These are phyloP conservation scores for Cryphonectria japonica DNA, from an alignment of 2,329 filamentous ascomycete species.

Conservation along the genomic window DNA sequence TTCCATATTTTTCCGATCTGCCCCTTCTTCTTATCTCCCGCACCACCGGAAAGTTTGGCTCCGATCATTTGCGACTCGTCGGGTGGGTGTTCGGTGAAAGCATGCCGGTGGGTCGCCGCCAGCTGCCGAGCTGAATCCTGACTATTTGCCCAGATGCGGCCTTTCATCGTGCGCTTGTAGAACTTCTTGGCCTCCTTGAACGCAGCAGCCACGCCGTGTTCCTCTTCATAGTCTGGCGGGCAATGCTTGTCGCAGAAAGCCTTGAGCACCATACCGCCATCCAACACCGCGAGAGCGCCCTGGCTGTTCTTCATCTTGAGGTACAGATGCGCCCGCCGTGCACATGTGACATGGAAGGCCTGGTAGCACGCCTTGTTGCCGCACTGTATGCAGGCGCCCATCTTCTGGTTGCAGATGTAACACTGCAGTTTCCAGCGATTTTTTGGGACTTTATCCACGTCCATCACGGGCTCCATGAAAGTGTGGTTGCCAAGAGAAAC, in stretches of 20 bases:
- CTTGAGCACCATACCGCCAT: constrained; percentile 82
- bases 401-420: constrained; percentile 95
- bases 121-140: constrained; percentile 81
- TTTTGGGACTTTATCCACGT: constrained; percentile 96
- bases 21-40: constrained; percentile 75
- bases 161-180: constrained; percentile 88
- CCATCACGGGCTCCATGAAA: constrained; percentile 98
- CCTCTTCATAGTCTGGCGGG: constrained; percentile 82
- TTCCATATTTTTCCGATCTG: constrained; percentile 79
- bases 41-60: constrained; percentile 74
- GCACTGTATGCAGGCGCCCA: constrained; percentile 98
- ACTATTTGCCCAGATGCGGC: constrained; percentile 89
- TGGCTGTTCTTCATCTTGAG: constrained; percentile 96
- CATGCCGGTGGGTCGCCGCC: constrained; percentile 70
- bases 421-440: constrained; percentile 91
- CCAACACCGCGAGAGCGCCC: constrained; percentile 74
- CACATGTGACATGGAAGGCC: constrained; percentile 97
- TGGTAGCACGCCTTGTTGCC: constrained; percentile 97
- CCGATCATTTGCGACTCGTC: constrained; percentile 86
- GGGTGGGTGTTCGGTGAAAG: constrained; percentile 68
- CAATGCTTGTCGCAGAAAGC: constrained; percentile 97
- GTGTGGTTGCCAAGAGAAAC: constrained; percentile 93
- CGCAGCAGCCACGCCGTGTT: constrained; percentile 80
- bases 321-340: constrained; percentile 82
- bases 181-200: constrained; percentile 84